These are phyloP conservation scores for Bacidia gigantensis DNA, from an alignment of 495 filamentous ascomycete species.

Conservation along the genomic window DNA sequence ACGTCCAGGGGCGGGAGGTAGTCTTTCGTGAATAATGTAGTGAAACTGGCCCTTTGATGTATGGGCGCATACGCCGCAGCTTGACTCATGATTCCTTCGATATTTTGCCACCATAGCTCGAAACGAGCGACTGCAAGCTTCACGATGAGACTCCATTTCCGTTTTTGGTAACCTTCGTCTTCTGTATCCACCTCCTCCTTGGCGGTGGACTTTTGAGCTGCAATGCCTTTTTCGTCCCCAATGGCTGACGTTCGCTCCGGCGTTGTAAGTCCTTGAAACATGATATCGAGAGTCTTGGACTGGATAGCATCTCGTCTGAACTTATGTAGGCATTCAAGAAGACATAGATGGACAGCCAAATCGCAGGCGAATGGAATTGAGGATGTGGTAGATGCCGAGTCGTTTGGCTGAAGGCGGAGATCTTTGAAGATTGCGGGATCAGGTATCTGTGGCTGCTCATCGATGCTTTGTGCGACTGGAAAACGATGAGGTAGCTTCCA, in stretches of 20 bases:
- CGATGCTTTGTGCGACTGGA: background rate
- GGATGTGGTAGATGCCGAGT: background rate
- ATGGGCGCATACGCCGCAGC: background rate
- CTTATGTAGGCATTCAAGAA: background rate
- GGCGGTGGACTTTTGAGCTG: background rate
- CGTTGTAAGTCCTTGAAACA: background rate
- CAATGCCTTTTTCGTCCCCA: background rate
- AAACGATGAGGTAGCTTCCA: slow-evolving; percentile 1
- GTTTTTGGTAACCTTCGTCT: background rate
- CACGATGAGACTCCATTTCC: background rate
- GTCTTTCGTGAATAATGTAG: background rate
- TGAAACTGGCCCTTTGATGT: background rate
- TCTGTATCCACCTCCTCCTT: background rate
- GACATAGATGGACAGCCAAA: background rate
- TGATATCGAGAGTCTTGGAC: background rate
- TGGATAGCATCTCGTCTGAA: background rate
- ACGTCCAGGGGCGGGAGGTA: background rate
- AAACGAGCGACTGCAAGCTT: background rate
- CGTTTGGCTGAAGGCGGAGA: background rate
- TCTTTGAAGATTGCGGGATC: background rate
- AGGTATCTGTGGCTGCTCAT: background rate
- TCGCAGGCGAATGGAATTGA: background rate
- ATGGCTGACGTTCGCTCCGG: background rate
- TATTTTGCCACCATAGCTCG: background rate
- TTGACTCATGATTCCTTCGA: background rate